Evolutionary conservation across 441 rosid genomes (phyloP).

Genomic region (Omphalea diandra): DNA sequence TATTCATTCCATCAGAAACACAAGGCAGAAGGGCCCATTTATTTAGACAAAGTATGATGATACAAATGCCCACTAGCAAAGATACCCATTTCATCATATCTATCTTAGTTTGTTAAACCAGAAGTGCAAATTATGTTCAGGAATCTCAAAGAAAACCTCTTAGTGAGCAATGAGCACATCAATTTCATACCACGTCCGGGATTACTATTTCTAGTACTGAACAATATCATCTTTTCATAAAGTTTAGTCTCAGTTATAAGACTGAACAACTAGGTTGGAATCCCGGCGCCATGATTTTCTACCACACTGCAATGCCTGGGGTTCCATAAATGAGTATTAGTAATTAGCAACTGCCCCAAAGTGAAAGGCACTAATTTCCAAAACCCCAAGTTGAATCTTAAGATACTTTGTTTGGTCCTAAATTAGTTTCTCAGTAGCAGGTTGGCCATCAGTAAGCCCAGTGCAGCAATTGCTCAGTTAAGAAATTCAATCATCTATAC

Average conservation of each 20-base stretch:
- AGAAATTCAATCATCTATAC: background rate
- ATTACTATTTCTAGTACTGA: background rate
- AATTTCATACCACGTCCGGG: background rate
- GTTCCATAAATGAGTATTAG: background rate
- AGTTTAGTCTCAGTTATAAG: background rate
- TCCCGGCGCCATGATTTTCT: background rate
- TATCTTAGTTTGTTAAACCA: background rate
- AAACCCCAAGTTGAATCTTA: background rate
- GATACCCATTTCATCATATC: background rate
- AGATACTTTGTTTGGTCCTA: background rate
- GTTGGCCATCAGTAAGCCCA: background rate
- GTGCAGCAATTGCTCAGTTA: background rate
- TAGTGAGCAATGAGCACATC: background rate
- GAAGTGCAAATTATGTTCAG: background rate
- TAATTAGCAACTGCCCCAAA: background rate
- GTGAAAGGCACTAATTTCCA: background rate
- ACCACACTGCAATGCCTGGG: background rate
- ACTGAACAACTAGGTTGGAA: background rate
- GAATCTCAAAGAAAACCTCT: background rate
- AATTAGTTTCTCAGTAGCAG: background rate
- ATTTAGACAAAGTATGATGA: background rate
- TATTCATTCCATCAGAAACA: background rate
- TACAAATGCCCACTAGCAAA: background rate
- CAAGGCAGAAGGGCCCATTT: background rate
- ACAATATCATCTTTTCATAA: background rate